These are phyloP conservation scores for Apiotrichum porosum DNA, from an alignment of 1,284 basidiomycete genomes.

Conservation along the genomic window DNA sequence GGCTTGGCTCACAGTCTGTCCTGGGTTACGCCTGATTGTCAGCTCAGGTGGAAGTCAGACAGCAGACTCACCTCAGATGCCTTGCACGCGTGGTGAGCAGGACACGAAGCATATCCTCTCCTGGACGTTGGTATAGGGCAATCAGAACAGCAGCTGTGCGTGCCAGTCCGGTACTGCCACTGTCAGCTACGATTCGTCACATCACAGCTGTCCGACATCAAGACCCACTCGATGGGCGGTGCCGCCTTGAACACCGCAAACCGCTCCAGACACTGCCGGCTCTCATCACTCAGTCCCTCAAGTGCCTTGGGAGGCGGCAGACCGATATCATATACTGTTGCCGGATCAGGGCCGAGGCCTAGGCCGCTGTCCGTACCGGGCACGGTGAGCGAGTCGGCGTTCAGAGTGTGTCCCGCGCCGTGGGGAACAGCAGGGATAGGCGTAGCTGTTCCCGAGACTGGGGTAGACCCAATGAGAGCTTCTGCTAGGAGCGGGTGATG, in stretches of 20 bases:
- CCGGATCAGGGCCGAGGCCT: neutral
- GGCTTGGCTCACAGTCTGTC: slow-evolving; percentile 14
- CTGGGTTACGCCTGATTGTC: slow-evolving; percentile 11
- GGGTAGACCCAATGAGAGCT: too few relatives aligned
- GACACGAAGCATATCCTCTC: slow-evolving; percentile 58
- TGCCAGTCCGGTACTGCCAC: slow-evolving; percentile 36
- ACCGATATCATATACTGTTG: slow-evolving; percentile 1
- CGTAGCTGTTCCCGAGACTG: too few relatives aligned
- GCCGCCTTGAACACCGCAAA: slow-evolving; percentile 14
- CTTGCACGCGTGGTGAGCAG: slow-evolving; percentile 79
- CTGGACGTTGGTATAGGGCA: slow-evolving; percentile 64
- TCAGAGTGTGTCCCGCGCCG: too few relatives aligned
- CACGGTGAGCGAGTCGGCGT: too few relatives aligned
- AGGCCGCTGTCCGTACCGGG: neutral
- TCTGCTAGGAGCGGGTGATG: too few relatives aligned
- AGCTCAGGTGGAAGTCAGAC: neutral
- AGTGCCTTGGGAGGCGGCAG: slow-evolving; percentile 9
- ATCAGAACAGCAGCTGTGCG: slow-evolving; percentile 67
- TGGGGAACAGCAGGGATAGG: too few relatives aligned
- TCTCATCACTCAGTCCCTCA: slow-evolving; percentile 25
- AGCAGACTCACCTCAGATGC: slow-evolving; percentile 53
- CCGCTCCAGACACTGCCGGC: slow-evolving; percentile 18
- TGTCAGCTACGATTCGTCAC: neutral
- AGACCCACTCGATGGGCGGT: slow-evolving; percentile 3
- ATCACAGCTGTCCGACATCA: neutral